These are phyloP conservation scores for Yarrowia sp. DNA, from an alignment of 805 yeast genomes.

Conservation along the genomic window DNA sequence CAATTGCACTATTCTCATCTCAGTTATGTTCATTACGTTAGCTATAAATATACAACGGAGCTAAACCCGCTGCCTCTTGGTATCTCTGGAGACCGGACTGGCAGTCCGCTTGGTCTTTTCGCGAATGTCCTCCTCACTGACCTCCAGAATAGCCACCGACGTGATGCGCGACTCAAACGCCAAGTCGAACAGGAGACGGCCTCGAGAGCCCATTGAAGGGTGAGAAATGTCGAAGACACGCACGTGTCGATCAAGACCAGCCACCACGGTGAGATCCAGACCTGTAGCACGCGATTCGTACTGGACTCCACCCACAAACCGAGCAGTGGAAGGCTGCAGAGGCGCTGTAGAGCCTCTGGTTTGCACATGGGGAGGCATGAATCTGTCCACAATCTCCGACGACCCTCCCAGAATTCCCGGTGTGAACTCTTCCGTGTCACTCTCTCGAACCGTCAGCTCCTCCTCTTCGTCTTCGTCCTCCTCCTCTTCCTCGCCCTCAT, in stretches of 20 bases:
- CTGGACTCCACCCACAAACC: slow-evolving; percentile 11
- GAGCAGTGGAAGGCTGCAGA: neutral
- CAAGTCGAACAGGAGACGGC: neutral
- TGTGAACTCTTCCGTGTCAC: neutral
- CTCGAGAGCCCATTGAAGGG: slow-evolving; percentile 6
- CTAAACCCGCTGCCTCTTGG: neutral
- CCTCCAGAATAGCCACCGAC: slow-evolving; percentile 2
- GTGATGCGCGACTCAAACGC: slow-evolving; percentile 17
- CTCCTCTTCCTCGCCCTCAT: slow-evolving; percentile 2
- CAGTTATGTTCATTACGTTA: slow-evolving; percentile 7
- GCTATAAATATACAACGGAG: slow-evolving; percentile 23
- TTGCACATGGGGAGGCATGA: slow-evolving; percentile 17
- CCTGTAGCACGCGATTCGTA: slow-evolving; percentile 4
- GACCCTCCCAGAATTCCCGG: neutral
- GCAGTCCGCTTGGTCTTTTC: slow-evolving; percentile 6
- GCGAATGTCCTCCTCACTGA: slow-evolving; percentile 7
- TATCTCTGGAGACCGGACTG: slow-evolving; percentile 4
- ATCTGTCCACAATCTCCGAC: neutral
- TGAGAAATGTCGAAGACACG: slow-evolving; percentile 9
- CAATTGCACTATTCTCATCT: neutral
- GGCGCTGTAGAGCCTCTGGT: neutral
- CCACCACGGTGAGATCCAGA: slow-evolving; percentile 14
- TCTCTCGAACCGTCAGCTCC: neutral
- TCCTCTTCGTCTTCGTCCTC: neutral
- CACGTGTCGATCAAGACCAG: slow-evolving; percentile 10